Evolutionary conservation across 2,329 filamentous ascomycete species (phyloP).

Genomic region (Didymella sp.): DNA sequence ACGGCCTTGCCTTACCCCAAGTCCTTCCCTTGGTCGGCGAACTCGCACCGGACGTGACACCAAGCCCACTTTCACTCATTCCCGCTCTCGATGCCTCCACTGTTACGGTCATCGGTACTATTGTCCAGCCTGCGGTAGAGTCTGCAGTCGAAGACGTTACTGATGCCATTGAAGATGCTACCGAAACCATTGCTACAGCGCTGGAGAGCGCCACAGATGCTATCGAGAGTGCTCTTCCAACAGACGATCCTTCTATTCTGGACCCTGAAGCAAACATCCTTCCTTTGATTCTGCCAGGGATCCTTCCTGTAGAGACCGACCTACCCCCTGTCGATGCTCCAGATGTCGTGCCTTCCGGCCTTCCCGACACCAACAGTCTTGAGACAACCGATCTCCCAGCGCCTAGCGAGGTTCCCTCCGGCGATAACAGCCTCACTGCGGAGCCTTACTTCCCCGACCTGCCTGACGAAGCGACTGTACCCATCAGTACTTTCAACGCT

Average conservation of each 20-base stretch:
- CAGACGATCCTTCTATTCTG: background rate
- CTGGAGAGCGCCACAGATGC: constrained; percentile 7
- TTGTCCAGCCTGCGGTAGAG: constrained; percentile 2
- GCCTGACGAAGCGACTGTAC: constrained; percentile 8
- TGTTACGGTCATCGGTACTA: constrained; percentile 14
- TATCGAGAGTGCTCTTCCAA: background rate
- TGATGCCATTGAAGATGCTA: constrained; percentile 4
- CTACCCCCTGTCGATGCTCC: background rate
- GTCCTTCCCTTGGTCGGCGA: constrained; percentile 3
- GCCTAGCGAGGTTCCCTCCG: background rate
- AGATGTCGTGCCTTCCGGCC: constrained; percentile 2
- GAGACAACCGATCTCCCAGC: constrained; percentile 14
- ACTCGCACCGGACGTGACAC: background rate
- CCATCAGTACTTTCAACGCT: constrained; percentile 13
- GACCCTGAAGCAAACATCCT: constrained; percentile 4
- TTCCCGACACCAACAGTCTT: constrained; percentile 8
- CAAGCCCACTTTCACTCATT: constrained; percentile 12
- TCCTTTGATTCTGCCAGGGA: constrained; percentile 7
- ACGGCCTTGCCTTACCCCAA: constrained; percentile 21
- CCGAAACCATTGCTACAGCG: background rate
- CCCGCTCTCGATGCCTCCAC: constrained; percentile 1
- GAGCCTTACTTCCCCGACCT: constrained; percentile 4
- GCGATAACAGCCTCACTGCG: background rate
- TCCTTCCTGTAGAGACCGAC: constrained; percentile 9
- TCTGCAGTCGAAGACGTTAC: constrained; percentile 5